phyloP scores from a whole-genome alignment of 1,139 yeast species.

The Pichia sp. region DNA sequence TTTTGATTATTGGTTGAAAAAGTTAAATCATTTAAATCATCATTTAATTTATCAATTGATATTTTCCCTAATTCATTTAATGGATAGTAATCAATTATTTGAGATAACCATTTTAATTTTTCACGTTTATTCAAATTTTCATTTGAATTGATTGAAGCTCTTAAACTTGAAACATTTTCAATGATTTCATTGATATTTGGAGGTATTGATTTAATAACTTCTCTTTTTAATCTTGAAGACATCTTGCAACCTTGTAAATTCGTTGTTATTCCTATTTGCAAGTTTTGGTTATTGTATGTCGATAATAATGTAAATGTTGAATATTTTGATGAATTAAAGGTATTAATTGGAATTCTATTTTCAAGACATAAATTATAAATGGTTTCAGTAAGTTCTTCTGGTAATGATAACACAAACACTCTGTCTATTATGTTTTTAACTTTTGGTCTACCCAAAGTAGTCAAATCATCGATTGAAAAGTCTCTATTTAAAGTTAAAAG shows the following conservation, averaged over 20 bases:
- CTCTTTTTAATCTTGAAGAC: conserved; percentile 75
- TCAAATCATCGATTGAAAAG: conserved; percentile 41
- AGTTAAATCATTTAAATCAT: conserved; percentile 21
- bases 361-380: conserved; percentile 48
- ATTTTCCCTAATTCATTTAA: conserved; percentile 53
- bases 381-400: conserved; percentile 16
- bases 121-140: conserved; percentile 53
- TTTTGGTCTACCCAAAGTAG: conserved; percentile 53
- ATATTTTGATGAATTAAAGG: conserved; percentile 63
- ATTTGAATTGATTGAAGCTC: conserved; percentile 53
- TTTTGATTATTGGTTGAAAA: background rate
- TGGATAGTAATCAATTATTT: conserved; percentile 89
- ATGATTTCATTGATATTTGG: conserved; percentile 64
- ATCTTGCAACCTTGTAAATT: conserved; percentile 86
- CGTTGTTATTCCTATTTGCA: conserved; percentile 82
- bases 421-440: conserved; percentile 65
- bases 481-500: conserved; percentile 33
- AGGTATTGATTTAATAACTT: conserved; percentile 62
- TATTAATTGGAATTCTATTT: conserved; percentile 75
- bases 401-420: conserved; percentile 55
- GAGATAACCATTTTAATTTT: conserved; percentile 80
- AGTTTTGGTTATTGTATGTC: conserved; percentile 61
- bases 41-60: conserved; percentile 50
- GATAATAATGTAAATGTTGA: conserved; percentile 78
- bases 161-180: conserved; percentile 58